Evolutionary conservation across 2,329 filamentous ascomycete genomes (phyloP), one percentile per base, ranked within the genome.

Genomic region (Pochonia chlamydosporia): DNA sequence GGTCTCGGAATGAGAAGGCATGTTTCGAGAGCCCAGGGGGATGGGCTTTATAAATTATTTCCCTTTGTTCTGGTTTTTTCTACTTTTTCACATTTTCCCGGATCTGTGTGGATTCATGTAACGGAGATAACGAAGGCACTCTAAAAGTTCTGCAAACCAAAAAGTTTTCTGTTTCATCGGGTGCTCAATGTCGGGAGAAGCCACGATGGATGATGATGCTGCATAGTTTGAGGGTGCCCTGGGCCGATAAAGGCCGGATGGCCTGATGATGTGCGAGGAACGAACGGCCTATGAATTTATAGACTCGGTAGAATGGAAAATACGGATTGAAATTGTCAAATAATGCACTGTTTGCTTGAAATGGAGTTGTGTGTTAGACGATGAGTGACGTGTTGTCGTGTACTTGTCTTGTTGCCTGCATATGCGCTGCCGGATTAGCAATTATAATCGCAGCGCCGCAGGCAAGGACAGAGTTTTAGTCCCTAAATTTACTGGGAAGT

Each of bases 251-350:
- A n/a, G 23, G 44, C 24, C 42, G 44, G 44, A 49, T 40, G 37
- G 46, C 48, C 48, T 50, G 48, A 50, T 41, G 43, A 51, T 49
- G 43, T 51, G 47, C 46, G 48, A 51, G 49, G 49, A 44, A 53
- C 35, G 51, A 52, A 58, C 44, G 53, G 56, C 54, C 54, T 57
- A 52, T 61, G 58, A 59, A 58, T 60, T 59, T 56, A 62, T 66
- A 65, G 62, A 66, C 56, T 64, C 53, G 59, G 63, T 66, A 64
- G 61, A 65, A 63, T 63, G 57, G 51, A 65, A 58, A 59, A 59
- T 52, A 63, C 48, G 55, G 52, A 61, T 58, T 56, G 60, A 46
- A 49, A 44, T 45, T 46, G 33, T 53, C 43, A 43, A 50, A 25
- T 47, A 20, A 14, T 39, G 6, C 7, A 7, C 8, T 6, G 6